These are phyloP conservation scores for Geotrichum candidum DNA, from an alignment of 1,139 yeast species.

Conservation along the genomic window DNA sequence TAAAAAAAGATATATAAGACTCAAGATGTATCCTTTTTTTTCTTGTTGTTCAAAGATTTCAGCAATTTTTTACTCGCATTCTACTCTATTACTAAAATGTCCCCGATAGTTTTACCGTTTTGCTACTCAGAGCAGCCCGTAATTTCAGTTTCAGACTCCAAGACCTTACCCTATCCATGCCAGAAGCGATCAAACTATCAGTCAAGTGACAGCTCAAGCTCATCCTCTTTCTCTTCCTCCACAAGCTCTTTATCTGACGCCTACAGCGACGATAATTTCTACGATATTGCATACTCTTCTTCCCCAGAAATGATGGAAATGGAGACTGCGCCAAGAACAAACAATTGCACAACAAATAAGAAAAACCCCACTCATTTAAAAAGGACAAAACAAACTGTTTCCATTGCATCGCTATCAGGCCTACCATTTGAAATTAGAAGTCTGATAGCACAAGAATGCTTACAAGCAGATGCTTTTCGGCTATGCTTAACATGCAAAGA, in stretches of 20 bases:
- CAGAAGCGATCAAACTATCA: background rate
- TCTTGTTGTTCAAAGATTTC: background rate
- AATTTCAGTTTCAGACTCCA: background rate
- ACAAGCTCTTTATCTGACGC: background rate
- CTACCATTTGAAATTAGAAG: conserved; percentile 38
- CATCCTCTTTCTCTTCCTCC: background rate
- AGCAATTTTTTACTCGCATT: background rate
- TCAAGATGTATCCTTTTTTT: background rate
- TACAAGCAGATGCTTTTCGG: conserved; percentile 27
- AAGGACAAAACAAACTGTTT: conserved; percentile 21
- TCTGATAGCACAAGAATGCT: conserved; percentile 23
- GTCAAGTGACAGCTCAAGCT: background rate
- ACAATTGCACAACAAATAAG: background rate
- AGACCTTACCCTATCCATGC: background rate
- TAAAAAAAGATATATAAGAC: too few relatives aligned
- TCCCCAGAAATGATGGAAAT: background rate
- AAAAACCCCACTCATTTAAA: background rate
- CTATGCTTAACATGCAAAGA: conserved; percentile 20
- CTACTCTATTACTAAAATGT: background rate
- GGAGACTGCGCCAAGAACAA: background rate
- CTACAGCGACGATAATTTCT: conserved; percentile 1
- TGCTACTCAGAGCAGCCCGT: background rate
- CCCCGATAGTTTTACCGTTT: background rate
- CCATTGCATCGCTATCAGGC: conserved; percentile 23
- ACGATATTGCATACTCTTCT: conserved; percentile 2